Evolutionary conservation across 164 flowering plant species (phyloP).

Genomic region (Kalanchoe fedtschenkoi): DNA sequence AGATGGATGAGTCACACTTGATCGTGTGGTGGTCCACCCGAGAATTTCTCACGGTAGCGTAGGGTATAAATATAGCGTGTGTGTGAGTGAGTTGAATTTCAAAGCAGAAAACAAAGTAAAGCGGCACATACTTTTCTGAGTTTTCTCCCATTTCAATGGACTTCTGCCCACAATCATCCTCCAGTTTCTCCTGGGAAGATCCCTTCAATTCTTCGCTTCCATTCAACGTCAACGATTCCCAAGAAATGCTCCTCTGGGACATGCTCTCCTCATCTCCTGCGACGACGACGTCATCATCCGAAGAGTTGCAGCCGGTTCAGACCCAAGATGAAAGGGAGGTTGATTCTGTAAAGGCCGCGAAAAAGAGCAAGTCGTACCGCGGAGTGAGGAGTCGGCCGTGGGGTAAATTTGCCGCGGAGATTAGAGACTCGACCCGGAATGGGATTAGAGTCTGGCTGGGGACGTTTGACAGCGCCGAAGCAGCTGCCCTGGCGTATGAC

Average conservation of each 20-base stretch:
- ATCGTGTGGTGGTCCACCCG: no score
- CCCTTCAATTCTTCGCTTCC: background rate
- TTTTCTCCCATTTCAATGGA: conserved; percentile 1
- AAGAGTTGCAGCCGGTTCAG: background rate
- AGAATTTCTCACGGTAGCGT: no score
- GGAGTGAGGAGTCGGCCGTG: conserved; percentile 62
- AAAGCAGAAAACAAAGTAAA: background rate
- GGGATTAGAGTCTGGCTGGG: conserved; percentile 67
- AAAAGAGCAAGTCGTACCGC: conserved; percentile 44
- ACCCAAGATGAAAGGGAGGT: no score
- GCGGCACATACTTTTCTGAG: background rate
- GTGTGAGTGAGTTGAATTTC: background rate
- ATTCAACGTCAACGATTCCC: conserved; percentile 2
- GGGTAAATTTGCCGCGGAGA: conserved; percentile 71
- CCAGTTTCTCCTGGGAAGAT: background rate
- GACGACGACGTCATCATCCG: background rate
- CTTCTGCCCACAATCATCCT: background rate
- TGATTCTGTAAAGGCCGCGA: no score
- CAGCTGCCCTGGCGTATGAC: conserved; percentile 55
- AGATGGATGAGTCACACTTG: no score
- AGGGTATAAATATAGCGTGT: background rate
- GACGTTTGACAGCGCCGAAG: conserved; percentile 59
- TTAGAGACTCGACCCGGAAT: conserved; percentile 55
- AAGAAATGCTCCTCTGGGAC: conserved; percentile 6
- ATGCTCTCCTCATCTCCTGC: background rate